phyloP scores from a whole-genome alignment of 805 yeast genomes.

The Saturnispora bothae region DNA sequence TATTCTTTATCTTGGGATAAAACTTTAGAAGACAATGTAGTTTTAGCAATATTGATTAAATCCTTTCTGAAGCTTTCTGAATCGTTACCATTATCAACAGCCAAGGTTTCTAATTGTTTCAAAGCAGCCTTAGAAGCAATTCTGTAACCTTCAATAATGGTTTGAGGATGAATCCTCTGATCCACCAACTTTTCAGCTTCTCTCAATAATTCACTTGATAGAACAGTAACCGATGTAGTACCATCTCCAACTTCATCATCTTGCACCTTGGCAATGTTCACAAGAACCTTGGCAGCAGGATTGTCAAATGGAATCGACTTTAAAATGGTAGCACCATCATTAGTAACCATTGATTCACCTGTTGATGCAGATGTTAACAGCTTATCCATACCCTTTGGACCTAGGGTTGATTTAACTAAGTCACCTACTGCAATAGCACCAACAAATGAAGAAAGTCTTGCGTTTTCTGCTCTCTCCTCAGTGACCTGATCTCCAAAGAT shows the following conservation, averaged over 20 bases:
- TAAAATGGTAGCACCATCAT: constrained; percentile 96
- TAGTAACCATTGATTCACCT: constrained; percentile 73
- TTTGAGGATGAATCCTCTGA: constrained; percentile 93
- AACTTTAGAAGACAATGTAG: constrained; percentile 89
- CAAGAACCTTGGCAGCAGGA: constrained; percentile 95
- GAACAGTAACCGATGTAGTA: constrained; percentile 87
- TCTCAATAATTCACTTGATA: constrained; percentile 91
- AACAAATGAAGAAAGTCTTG: constrained; percentile 92
- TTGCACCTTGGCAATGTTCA: constrained; percentile 89
- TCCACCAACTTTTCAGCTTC: constrained; percentile 92
- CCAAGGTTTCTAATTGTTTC: constrained; percentile 60
- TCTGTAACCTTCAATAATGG: constrained; percentile 91
- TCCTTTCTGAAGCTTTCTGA: constrained; percentile 59
- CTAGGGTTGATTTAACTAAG: constrained; percentile 84
- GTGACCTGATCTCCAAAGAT: constrained; percentile 96
- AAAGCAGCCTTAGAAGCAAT: constrained; percentile 82
- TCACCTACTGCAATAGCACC: constrained; percentile 99
- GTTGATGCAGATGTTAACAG: constrained; percentile 78
- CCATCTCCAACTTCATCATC: constrained; percentile 99
- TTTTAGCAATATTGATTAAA: constrained; percentile 76
- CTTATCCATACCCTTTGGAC: constrained; percentile 99
- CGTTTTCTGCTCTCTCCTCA: constrained; percentile 96
- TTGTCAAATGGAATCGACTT: constrained; percentile 90
- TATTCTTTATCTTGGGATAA: constrained; percentile 89
- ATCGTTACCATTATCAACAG: constrained; percentile 62